Evolutionary conservation across 1,284 basidiomycete species (phyloP).

Genomic region (Leccinum subfulvum): DNA sequence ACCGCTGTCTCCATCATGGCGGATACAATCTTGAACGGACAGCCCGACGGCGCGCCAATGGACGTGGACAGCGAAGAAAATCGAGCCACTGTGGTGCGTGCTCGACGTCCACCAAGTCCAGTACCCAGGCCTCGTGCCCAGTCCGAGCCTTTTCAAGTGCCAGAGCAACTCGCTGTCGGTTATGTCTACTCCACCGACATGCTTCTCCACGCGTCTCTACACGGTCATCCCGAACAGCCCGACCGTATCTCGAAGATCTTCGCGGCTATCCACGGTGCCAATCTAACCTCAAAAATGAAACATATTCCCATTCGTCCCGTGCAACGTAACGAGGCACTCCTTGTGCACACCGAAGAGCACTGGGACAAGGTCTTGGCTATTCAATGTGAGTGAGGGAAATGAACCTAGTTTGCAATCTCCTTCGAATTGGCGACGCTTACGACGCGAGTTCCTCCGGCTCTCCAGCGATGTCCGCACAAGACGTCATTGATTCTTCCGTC

Average conservation of each 20-base stretch:
- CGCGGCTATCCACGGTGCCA: slow-evolving; percentile 57
- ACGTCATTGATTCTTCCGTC: slow-evolving; percentile 67
- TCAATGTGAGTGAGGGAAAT: slow-evolving; percentile 53
- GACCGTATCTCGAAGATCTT: slow-evolving; percentile 84
- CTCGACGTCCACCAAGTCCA: slow-evolving; percentile 21
- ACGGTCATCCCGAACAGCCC: slow-evolving; percentile 84
- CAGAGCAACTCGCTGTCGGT: slow-evolving; percentile 48
- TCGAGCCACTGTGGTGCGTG: slow-evolving; percentile 4
- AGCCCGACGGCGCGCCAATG: slow-evolving; percentile 24
- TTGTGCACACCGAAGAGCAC: slow-evolving; percentile 87
- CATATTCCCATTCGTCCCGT: slow-evolving; percentile 76
- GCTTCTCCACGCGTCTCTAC: slow-evolving; percentile 76
- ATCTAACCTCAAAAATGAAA: slow-evolving; percentile 75
- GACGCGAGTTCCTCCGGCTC: slow-evolving; percentile 16
- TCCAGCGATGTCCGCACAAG: slow-evolving; percentile 70
- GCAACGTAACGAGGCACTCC: slow-evolving; percentile 73
- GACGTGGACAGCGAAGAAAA: slow-evolving; percentile 29
- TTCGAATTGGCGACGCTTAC: slow-evolving; percentile 19
- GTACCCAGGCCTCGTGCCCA: slow-evolving; percentile 26
- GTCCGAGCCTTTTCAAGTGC: slow-evolving; percentile 28
- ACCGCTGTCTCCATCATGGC: not conserved
- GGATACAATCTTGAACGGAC: slow-evolving; percentile 18
- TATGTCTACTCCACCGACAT: slow-evolving; percentile 88
- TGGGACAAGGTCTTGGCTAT: slow-evolving; percentile 89
- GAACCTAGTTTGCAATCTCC: slow-evolving; percentile 4